These are phyloP conservation scores for Sicyos baderoa DNA, from an alignment of 306 rosid genomes.

Conservation along the genomic window DNA sequence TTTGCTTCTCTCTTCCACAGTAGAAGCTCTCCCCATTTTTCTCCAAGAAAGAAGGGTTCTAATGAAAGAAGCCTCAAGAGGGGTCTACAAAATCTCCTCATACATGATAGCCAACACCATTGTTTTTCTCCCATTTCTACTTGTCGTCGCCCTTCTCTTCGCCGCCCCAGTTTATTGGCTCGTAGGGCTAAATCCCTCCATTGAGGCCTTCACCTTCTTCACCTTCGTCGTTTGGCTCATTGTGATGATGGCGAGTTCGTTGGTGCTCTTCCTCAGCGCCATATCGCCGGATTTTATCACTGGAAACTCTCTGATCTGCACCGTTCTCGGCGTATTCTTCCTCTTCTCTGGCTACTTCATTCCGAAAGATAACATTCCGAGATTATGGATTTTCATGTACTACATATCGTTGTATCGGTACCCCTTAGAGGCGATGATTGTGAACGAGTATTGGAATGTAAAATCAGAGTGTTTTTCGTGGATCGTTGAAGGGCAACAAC, in stretches of 20 bases:
- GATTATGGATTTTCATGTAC: slow-evolving; percentile 86
- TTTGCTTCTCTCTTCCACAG: slow-evolving; percentile 79
- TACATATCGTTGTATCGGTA: slow-evolving; percentile 80
- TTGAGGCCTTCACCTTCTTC: slow-evolving; percentile 58
- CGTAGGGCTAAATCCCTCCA: slow-evolving; percentile 77
- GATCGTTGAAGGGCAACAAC: slow-evolving; percentile 6
- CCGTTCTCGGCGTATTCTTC: slow-evolving; percentile 80
- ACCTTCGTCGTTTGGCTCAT: slow-evolving; percentile 77
- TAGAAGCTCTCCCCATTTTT: slow-evolving; percentile 80
- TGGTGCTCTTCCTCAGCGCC: slow-evolving; percentile 72
- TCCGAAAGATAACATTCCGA: slow-evolving; percentile 76
- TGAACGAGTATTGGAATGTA: slow-evolving; percentile 70
- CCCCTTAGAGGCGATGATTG: slow-evolving; percentile 70
- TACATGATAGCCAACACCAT: slow-evolving; percentile 81
- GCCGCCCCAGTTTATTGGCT: slow-evolving; percentile 71
- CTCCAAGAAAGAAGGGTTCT: slow-evolving; percentile 77
- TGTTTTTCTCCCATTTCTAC: slow-evolving; percentile 67
- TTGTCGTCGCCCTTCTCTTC: slow-evolving; percentile 60
- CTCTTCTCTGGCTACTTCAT: slow-evolving; percentile 93
- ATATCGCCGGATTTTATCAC: slow-evolving; percentile 84
- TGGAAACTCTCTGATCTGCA: slow-evolving; percentile 74
- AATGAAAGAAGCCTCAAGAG: slow-evolving; percentile 85
- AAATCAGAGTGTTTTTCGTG: slow-evolving; percentile 35
- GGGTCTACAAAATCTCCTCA: slow-evolving; percentile 66
- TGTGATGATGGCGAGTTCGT: slow-evolving; percentile 80